Conservation (phyloP, 176 grass and related monocot species). For the Chrysopogon serrulatus region DNA sequence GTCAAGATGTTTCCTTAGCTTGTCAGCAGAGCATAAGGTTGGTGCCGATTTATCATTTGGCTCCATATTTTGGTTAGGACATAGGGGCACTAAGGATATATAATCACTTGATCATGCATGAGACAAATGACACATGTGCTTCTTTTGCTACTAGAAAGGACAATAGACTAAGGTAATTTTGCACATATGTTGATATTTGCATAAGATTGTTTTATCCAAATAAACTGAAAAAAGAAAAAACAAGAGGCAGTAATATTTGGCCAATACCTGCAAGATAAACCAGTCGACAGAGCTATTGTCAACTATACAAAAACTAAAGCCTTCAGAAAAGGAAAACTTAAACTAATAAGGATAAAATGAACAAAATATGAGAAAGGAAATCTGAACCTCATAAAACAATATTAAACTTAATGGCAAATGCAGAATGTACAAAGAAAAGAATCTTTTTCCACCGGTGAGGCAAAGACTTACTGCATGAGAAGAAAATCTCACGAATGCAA, state of each 20-base stretch:
- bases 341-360: background rate
- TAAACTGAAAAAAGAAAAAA: conserved; percentile 26
- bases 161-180: conserved; percentile 25
- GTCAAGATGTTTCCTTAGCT: conserved; percentile 1
- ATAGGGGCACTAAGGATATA: background rate
- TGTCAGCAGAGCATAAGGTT: conserved; percentile 13
- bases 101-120: background rate
- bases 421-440: background rate
- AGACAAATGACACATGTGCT: background rate
- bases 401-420: background rate
- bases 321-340: background rate
- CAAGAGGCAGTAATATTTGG: conserved; percentile 24
- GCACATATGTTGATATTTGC: conserved; percentile 14
- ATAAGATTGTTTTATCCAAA: conserved; percentile 19
- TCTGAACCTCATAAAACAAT: background rate
- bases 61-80: background rate
- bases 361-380: conserved; percentile 12
- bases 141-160: conserved; percentile 18
- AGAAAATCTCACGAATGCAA: conserved; percentile 76
- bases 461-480: conserved; percentile 68
- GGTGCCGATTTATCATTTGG: background rate
- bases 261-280: conserved; percentile 66
- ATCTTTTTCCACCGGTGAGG: background rate
- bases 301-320: conserved; percentile 19
- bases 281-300: conserved; percentile 25